Conservation (phyloP, 2,329 filamentous ascomycete species). For the Aspergillus caelatus region DNA sequence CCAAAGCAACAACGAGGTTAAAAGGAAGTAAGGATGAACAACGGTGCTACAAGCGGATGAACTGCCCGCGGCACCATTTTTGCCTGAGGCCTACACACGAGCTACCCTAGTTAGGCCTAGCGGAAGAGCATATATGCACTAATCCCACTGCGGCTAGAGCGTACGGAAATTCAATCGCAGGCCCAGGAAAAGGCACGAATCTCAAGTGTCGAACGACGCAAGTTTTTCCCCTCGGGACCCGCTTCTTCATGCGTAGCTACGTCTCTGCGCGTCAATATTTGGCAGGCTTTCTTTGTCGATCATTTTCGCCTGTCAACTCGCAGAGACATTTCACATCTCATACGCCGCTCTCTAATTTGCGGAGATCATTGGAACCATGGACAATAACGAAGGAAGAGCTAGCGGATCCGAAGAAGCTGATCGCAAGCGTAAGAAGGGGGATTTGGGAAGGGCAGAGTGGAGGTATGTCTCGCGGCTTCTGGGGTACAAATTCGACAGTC, state of each 20-base stretch:
- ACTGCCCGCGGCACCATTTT: not conserved
- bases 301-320: not conserved
- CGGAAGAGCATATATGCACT: not conserved
- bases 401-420: conserved; percentile 33
- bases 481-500: conserved; percentile 8
- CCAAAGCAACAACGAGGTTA: not conserved
- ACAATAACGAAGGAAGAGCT: conserved; percentile 37
- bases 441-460: conserved; percentile 69
- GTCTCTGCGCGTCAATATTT: conserved; percentile 7
- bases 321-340: not conserved
- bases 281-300: not conserved
- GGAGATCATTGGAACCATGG: conserved; percentile 27
- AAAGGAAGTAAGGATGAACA: not conserved
- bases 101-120: not conserved
- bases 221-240: not conserved
- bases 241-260: conserved; percentile 11
- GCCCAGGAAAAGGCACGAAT: not conserved
- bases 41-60: not conserved
- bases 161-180: not conserved
- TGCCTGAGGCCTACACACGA: not conserved
- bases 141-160: not conserved
- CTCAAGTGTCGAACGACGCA: not conserved
- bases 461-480: conserved; percentile 51
- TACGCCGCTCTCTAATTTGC: not conserved
- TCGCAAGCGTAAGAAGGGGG: conserved; percentile 61